Evolutionary conservation across 257 asterid genomes (phyloP).

Genomic region (Nemophila menziesii): DNA sequence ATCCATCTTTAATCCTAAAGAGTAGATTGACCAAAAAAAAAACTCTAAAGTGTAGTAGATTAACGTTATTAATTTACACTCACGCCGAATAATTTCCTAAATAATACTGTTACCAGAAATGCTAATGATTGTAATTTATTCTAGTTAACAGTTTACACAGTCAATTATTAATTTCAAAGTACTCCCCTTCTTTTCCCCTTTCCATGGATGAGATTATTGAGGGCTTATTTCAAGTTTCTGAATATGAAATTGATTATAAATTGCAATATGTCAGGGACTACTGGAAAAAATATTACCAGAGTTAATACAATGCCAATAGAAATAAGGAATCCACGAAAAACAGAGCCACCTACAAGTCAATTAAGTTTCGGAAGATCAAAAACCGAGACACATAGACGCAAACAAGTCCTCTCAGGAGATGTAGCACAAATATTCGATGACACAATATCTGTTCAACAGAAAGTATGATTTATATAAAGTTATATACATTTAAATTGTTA

Average conservation of each 20-base stretch:
- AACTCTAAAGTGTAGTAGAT: too few relatives aligned
- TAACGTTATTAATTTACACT: background rate
- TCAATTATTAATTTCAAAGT: too few relatives aligned
- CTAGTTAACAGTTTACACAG: background rate
- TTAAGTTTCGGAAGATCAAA: slow-evolving; percentile 45
- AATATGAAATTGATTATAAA: slow-evolving; percentile 12
- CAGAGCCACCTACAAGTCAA: slow-evolving; percentile 22
- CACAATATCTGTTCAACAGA: slow-evolving; percentile 57
- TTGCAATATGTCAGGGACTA: slow-evolving; percentile 35
- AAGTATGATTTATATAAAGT: slow-evolving; percentile 29
- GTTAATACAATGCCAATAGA: slow-evolving; percentile 39
- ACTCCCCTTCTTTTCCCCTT: background rate
- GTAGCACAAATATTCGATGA: slow-evolving; percentile 74
- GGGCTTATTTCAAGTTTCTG: background rate
- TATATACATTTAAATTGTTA: slow-evolving; percentile 2
- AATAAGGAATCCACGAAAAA: slow-evolving; percentile 27
- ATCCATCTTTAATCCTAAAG: too few relatives aligned
- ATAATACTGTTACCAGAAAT: too few relatives aligned
- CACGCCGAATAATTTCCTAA: background rate
- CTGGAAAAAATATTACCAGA: slow-evolving; percentile 28
- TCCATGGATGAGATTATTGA: background rate
- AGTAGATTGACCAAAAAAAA: too few relatives aligned
- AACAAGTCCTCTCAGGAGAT: slow-evolving; percentile 44
- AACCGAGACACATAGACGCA: slow-evolving; percentile 50
- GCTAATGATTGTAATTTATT: background rate